These are phyloP conservation scores for Daedalea quercina DNA, from an alignment of 768 basidiomycete species.

Conservation along the genomic window DNA sequence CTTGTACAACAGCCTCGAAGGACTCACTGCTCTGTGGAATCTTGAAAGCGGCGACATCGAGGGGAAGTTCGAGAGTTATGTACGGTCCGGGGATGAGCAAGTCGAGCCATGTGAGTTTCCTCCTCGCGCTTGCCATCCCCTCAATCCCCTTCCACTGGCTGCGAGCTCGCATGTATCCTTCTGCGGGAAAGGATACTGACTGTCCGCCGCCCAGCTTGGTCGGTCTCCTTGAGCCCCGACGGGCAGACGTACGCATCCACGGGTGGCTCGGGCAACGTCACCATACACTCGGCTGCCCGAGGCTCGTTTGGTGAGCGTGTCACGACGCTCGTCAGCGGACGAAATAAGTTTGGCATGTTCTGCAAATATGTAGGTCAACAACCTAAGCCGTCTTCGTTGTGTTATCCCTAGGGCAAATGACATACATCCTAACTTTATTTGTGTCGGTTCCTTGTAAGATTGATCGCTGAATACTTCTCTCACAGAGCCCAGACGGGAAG, in stretches of 20 bases:
- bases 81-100: slow-evolving; percentile 42
- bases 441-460: no score
- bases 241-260: slow-evolving; percentile 70
- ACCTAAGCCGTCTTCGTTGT: background rate
- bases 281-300: slow-evolving; percentile 61
- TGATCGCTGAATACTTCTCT: no score
- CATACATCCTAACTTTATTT: no score
- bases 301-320: slow-evolving; percentile 64
- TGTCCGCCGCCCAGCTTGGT: slow-evolving; percentile 53
- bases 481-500: slow-evolving; percentile 83
- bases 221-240: slow-evolving; percentile 73
- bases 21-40: slow-evolving; percentile 73
- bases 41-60: slow-evolving; percentile 52
- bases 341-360: slow-evolving; percentile 72
- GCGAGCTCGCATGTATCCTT: background rate
- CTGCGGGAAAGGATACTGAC: background rate
- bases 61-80: slow-evolving; percentile 70
- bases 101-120: slow-evolving; percentile 63
- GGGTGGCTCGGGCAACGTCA: slow-evolving; percentile 63
- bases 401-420: no score
- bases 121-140: slow-evolving; percentile 2
- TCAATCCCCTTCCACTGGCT: background rate
- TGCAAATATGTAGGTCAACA: slow-evolving; percentile 55
- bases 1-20: slow-evolving; percentile 80
- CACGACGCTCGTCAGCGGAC: slow-evolving; percentile 53